Evolutionary conservation across 179 eudicot species (phyloP).

Genomic region (Actinidia arguta): DNA sequence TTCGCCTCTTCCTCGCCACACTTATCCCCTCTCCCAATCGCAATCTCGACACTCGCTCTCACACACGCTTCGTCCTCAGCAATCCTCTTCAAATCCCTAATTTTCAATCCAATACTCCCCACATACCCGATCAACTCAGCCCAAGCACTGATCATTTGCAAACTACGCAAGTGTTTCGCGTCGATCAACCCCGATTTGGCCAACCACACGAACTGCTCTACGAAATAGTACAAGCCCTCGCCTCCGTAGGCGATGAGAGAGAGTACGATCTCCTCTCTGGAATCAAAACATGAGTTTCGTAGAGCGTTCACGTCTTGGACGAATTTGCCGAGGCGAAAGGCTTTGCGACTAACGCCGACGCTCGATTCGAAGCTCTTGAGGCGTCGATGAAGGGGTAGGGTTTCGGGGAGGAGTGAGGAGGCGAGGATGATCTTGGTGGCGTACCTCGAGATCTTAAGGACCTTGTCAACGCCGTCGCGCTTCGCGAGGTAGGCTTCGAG

Average conservation of each 20-base stretch:
- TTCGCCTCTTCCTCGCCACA: slow-evolving; percentile 45
- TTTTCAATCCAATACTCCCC: slow-evolving; percentile 77
- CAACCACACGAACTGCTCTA: slow-evolving; percentile 92
- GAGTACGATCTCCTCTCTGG: slow-evolving; percentile 30
- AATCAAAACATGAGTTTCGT: slow-evolving; percentile 28
- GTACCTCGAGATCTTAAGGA: slow-evolving; percentile 90
- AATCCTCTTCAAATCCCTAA: slow-evolving; percentile 64
- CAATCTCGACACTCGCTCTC: slow-evolving; percentile 48
- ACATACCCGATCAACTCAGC: slow-evolving; percentile 84
- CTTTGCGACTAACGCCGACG: slow-evolving; percentile 90
- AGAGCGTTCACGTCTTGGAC: slow-evolving; percentile 82
- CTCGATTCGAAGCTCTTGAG: slow-evolving; percentile 79
- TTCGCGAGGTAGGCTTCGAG: slow-evolving; percentile 86
- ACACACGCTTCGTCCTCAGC: slow-evolving; percentile 50
- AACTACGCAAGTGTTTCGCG: slow-evolving; percentile 27
- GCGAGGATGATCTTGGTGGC: slow-evolving; percentile 80
- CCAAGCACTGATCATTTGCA: slow-evolving; percentile 85
- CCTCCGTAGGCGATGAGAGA: slow-evolving; percentile 76
- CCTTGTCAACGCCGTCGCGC: slow-evolving; percentile 95
- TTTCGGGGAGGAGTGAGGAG: slow-evolving; percentile 54
- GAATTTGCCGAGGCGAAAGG: slow-evolving; percentile 94
- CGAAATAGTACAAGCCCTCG: slow-evolving; percentile 84
- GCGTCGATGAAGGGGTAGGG: slow-evolving; percentile 44
- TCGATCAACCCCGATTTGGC: slow-evolving; percentile 80
- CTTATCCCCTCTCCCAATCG: slow-evolving; percentile 40